Conservation (phyloP, 2,329 filamentous ascomycete genomes). For the Exophiala sp. region DNA sequence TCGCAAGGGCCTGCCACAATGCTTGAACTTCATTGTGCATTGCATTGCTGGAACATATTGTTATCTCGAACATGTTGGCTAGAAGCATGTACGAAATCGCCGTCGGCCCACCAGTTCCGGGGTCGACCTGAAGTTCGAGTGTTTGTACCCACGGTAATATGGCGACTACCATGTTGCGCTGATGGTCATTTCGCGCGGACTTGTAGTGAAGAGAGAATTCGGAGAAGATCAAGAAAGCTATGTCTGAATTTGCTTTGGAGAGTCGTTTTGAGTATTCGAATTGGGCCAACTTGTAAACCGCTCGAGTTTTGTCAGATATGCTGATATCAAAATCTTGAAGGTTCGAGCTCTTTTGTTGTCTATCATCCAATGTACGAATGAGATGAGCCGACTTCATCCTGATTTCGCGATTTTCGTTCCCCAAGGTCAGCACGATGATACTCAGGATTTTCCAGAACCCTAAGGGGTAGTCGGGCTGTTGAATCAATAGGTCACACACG, state of each 20-base stretch:
- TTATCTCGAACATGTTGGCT: constrained; percentile 93
- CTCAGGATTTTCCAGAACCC: constrained; percentile 89
- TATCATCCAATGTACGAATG: constrained; percentile 75
- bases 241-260: constrained; percentile 79
- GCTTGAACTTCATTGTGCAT: constrained; percentile 97
- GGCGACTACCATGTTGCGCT: constrained; percentile 90
- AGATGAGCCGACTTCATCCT: constrained; percentile 82
- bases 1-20: constrained; percentile 92
- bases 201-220: constrained; percentile 95
- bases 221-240: constrained; percentile 92
- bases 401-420: constrained; percentile 85
- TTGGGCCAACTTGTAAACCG: constrained; percentile 94
- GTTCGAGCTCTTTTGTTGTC: constrained; percentile 80
- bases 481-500: constrained; percentile 78
- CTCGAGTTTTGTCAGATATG: constrained; percentile 96
- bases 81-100: constrained; percentile 91
- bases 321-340: constrained; percentile 97
- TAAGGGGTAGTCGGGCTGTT: constrained; percentile 75
- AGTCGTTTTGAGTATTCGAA: constrained; percentile 93
- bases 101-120: constrained; percentile 77
- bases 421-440: constrained; percentile 84
- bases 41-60: constrained; percentile 81
- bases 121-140: constrained; percentile 86
- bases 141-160: constrained; percentile 95
- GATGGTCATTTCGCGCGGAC: constrained; percentile 73